Evolutionary conservation across 2,329 filamentous ascomycete genomes (phyloP), one percentile per base, ranked within the genome.

Genomic region (Penicillium sp.): DNA sequence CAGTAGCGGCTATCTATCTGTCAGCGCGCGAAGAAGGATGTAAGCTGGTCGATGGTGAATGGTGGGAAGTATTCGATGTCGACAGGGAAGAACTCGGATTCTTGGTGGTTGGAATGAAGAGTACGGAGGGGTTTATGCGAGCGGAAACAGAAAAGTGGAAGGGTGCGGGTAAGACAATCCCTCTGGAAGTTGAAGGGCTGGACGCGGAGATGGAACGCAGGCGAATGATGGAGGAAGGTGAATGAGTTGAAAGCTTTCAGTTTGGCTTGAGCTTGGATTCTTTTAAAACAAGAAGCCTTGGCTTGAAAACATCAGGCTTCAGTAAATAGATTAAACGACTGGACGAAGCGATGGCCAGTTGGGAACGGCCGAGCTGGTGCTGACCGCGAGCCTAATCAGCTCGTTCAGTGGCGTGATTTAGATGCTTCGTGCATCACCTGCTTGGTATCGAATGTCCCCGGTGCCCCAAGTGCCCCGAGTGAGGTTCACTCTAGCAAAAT

Each of bases 21-120:
- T 90, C 93, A 0, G 89, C 91, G 1, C 83, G 87, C 40, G 92
- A 97, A 62, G 72, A 84, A 1, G 87, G 83, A 0, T 84, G 89
- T 11, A 92, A 90, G 71, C 81, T 97, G 75, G 91, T 93, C 0
- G 89, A 89, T 59, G 85, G 84, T 44, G 87, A 91, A 59, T 99
- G 94, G 94, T 99, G 94, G 94, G 92, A 97, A 73, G 91, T 97
- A 0, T 97, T 97, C 71, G 94, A 99, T 73, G 90, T 94, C 7
- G 92, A 97, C 66, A 82, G 94, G 47, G 94, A 99, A 77, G 92
- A 96, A 71, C 80, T 99, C 31, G 94, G 94, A 0, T 97, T 97
- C 64, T 75, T 97, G 54, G 92, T 96, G 3, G 90, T 97, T 10
- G 92, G 83, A 0, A 84, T 97, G 83, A 80, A 86, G 58, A 97